Evolutionary conservation across 2,329 filamentous ascomycete genomes (phyloP), one percentile per base, ranked within the genome.

Genomic region (Alternaria solani): DNA sequence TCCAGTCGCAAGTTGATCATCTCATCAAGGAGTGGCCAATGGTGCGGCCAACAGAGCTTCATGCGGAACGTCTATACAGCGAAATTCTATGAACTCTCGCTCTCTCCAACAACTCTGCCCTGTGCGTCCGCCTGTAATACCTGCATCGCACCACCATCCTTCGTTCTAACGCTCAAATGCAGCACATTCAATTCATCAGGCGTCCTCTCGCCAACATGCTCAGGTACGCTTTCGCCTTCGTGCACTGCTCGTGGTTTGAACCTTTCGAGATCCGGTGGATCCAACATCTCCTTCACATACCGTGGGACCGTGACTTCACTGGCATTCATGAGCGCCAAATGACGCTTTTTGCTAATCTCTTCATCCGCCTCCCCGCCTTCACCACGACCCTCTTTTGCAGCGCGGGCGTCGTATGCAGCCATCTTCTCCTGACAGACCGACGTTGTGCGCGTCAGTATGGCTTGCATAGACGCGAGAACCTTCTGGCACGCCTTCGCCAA

Each of bases 391-490:
- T 80, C 84, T 64, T 77, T 81, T 67, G 79, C 79, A 64, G 84
- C 79, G 59, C 84, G 80, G 11, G 71, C 79, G 55, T 83, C 75
- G 52, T 80, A 77, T 51, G 57, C 68, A 36, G 75, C 81, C 82
- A 94, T 87, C 68, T 88, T 88, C 62, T 84, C 82, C 68, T 89
- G 85, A 58, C 93, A 91, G 67, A 86, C 87, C 62, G 84, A 83
- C 67, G 88, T 85, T 7, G 90, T 92, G 76, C 86, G 86, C 66
- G 84, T 83, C 44, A 99, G 82, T 39, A 98, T 88, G 69, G 89
- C 88, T 75, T 97, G 92, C 94, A 99, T 98, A 74, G 91, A 95
- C 8, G 91, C 93, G 26, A 98, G 81, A 5, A 97, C 94, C 81
- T 91, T 95, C 80, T 95, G 91, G 2, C 89, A 88, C 0, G 95